Conservation (phyloP, 2,329 filamentous ascomycete species). For the Aureobasidium mangrovei region DNA sequence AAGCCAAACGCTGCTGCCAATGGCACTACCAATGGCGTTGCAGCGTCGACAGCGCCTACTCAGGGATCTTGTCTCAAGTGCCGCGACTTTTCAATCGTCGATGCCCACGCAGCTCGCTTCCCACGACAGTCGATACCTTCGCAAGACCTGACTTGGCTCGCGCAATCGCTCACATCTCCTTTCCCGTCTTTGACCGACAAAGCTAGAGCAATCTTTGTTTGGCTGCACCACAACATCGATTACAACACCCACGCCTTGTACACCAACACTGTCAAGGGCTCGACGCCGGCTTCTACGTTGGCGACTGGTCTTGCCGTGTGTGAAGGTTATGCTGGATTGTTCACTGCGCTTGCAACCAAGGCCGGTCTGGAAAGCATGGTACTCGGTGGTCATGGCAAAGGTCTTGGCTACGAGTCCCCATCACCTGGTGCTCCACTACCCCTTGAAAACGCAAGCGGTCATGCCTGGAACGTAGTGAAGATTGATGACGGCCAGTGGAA, state of each 20-base stretch:
- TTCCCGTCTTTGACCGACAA: slow-evolving; percentile 89
- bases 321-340: slow-evolving; percentile 80
- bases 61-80: slow-evolving; percentile 62
- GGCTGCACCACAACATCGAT: slow-evolving; percentile 86
- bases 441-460: slow-evolving; percentile 41
- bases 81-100: slow-evolving; percentile 77
- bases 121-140: slow-evolving; percentile 65
- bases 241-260: slow-evolving; percentile 82
- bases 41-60: slow-evolving; percentile 16
- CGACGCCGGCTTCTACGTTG: slow-evolving; percentile 64
- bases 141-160: slow-evolving; percentile 59
- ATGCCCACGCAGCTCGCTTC: slow-evolving; percentile 67
- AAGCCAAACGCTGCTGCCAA: slow-evolving; percentile 33
- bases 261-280: slow-evolving; percentile 53
- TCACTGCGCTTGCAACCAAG: slow-evolving; percentile 65
- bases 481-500: slow-evolving; percentile 89
- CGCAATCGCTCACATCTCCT: slow-evolving; percentile 64
- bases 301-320: slow-evolving; percentile 77
- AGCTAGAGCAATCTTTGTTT: slow-evolving; percentile 84
- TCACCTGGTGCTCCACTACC: slow-evolving; percentile 58
- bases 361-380: slow-evolving; percentile 72
- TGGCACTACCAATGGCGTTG: slow-evolving; percentile 22
- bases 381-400: slow-evolving; percentile 75
- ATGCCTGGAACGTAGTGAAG: slow-evolving; percentile 29
- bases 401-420: slow-evolving; percentile 61